These are phyloP conservation scores for Camellia lanceoleosa DNA, from an alignment of 148 eudicot genomes.

Conservation along the genomic window DNA sequence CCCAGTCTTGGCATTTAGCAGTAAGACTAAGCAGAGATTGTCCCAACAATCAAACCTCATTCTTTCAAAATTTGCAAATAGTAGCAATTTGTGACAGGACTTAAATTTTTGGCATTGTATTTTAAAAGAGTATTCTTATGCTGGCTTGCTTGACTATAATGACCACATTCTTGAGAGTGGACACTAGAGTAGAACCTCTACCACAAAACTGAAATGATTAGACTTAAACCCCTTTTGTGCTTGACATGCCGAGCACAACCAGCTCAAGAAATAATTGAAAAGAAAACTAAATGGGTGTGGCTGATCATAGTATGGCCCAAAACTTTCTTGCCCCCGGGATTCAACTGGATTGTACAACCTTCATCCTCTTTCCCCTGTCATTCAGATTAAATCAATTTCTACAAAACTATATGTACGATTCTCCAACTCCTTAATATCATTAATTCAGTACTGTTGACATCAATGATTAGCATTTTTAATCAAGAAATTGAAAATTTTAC, in stretches of 20 bases:
- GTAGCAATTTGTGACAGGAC: no score
- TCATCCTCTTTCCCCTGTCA: not conserved
- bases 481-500: not conserved
- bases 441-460: no score
- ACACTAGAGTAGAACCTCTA: not conserved
- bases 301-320: not conserved
- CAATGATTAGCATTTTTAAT: not conserved
- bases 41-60: no score
- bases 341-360: not conserved
- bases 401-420: not conserved
- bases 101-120: no score
- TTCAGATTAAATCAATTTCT: not conserved
- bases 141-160: not conserved
- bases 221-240: not conserved
- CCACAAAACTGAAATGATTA: not conserved
- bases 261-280: not conserved
- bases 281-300: not conserved
- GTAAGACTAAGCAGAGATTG: no score
- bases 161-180: not conserved
- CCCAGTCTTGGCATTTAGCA: no score
- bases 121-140: not conserved
- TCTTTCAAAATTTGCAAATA: no score
- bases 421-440: not conserved
- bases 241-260: not conserved
- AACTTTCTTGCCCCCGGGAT: not conserved